Evolutionary conservation across 164 flowering plant species (phyloP).

Genomic region (Dillenia turbinata): DNA sequence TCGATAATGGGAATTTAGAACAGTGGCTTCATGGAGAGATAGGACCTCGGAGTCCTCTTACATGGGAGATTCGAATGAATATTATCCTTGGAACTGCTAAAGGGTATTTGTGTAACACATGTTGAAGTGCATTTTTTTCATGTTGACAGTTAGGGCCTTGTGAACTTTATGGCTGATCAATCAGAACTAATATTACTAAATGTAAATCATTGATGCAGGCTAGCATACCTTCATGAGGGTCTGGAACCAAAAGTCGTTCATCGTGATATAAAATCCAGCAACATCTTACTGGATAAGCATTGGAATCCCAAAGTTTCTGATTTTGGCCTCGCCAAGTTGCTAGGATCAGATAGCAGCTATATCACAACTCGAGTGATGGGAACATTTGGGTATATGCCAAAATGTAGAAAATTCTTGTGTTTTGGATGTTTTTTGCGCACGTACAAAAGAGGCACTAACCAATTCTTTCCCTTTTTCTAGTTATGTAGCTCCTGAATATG

Average conservation of each 20-base stretch:
- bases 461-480: conserved; percentile 24
- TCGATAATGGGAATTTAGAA: conserved; percentile 66
- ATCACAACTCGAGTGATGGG: conserved; percentile 74
- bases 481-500: conserved; percentile 74
- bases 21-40: conserved; percentile 87
- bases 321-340: conserved; percentile 74
- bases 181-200: background rate
- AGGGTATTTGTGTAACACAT: conserved; percentile 35
- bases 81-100: conserved; percentile 71
- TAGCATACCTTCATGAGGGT: conserved; percentile 74
- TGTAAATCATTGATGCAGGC: conserved; percentile 27
- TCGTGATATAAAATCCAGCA: conserved; percentile 76
- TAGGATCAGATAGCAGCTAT: conserved; percentile 52
- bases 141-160: background rate
- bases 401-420: background rate
- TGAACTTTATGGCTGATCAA: background rate
- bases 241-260: conserved; percentile 84
- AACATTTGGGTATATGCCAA: conserved; percentile 55
- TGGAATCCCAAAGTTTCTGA: conserved; percentile 82
- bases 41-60: conserved; percentile 63
- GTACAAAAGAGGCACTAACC: background rate
- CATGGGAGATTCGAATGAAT: conserved; percentile 74
- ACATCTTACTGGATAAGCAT: conserved; percentile 60
- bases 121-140: background rate
- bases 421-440: background rate